Percentiles rank a stretch among this genome's conserved stretches.
Conservation (phyloP, 805 yeast genomes). For the Metschnikowia similis region DNA sequence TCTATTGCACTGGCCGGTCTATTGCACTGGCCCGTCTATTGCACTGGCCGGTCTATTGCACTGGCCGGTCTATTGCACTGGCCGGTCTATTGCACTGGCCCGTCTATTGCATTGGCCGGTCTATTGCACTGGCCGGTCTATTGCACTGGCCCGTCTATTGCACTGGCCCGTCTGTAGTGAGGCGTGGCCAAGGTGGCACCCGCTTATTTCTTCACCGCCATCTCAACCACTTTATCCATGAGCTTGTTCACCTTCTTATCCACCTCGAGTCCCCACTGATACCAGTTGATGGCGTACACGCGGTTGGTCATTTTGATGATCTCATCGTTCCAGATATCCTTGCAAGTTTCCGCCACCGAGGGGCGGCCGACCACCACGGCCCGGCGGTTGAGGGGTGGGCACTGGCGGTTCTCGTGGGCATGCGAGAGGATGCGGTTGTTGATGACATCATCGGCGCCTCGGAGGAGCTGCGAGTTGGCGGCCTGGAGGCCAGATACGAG, state of each 20-base stretch:
- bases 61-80: too few species aligned
- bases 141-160: too few species aligned
- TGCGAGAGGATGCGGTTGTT: constrained; percentile 51
- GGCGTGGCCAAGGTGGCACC: background rate
- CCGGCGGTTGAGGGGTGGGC: constrained; percentile 37
- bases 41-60: too few species aligned
- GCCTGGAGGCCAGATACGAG: constrained; percentile 48
- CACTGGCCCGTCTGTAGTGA: too few species aligned
- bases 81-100: too few species aligned
- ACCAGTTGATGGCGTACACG: constrained; percentile 53
- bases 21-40: too few species aligned
- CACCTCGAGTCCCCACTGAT: constrained; percentile 34
- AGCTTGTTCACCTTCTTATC: constrained; percentile 30
- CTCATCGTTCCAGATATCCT: constrained; percentile 79
- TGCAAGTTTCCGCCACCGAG: constrained; percentile 53
- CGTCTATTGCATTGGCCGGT: too few species aligned
- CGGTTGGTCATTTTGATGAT: constrained; percentile 60
- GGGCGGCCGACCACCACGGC: constrained; percentile 28
- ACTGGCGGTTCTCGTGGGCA: constrained; percentile 41
- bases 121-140: too few species aligned
- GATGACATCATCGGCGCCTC: constrained; percentile 46
- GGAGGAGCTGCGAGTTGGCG: constrained; percentile 44
- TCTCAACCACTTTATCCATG: constrained; percentile 22
- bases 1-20: too few species aligned
- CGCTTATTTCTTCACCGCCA: constrained; percentile 9